Evolutionary conservation across 495 filamentous ascomycete genomes (phyloP).

Genomic region (Aspergillus cavernicola): DNA sequence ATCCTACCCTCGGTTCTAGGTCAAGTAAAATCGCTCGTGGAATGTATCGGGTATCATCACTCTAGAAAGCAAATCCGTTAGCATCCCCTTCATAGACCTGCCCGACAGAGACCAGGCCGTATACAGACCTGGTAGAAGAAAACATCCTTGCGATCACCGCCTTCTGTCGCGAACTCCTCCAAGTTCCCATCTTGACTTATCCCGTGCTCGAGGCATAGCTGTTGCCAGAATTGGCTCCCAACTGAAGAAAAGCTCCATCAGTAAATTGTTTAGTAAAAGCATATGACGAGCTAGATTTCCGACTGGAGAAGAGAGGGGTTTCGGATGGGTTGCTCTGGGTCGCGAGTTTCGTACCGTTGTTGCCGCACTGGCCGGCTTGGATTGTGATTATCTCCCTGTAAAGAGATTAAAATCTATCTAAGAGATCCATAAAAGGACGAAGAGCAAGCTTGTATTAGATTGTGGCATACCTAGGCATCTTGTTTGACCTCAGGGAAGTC

Average conservation of each 20-base stretch:
- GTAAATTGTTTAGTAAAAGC: background rate
- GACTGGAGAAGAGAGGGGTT: background rate
- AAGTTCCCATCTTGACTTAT: slow-evolving; percentile 96
- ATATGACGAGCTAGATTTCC: background rate
- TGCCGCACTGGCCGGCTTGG: slow-evolving; percentile 98
- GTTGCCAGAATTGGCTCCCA: slow-evolving; percentile 94
- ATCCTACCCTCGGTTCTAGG: slow-evolving; percentile 78
- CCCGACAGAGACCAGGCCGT: background rate
- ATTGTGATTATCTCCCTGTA: slow-evolving; percentile 97
- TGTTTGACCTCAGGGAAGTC: slow-evolving; percentile 23
- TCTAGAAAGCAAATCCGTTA: slow-evolving; percentile 32
- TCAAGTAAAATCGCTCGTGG: slow-evolving; percentile 94
- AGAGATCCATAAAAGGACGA: no score
- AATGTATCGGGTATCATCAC: slow-evolving; percentile 97
- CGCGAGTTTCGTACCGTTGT: slow-evolving; percentile 69
- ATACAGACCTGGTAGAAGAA: slow-evolving; percentile 86
- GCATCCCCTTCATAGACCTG: background rate
- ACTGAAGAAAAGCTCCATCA: slow-evolving; percentile 46
- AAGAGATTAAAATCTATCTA: background rate
- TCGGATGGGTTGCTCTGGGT: background rate
- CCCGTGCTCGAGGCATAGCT: slow-evolving; percentile 94
- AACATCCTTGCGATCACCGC: slow-evolving; percentile 95
- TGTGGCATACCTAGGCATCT: slow-evolving; percentile 43
- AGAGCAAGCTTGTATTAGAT: no score
- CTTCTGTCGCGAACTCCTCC: slow-evolving; percentile 92